Evolutionary conservation across 352 stramenopile species (phyloP), one percentile per base, ranked within the genome.

Genomic region (Thalassiosira mediterranea): DNA sequence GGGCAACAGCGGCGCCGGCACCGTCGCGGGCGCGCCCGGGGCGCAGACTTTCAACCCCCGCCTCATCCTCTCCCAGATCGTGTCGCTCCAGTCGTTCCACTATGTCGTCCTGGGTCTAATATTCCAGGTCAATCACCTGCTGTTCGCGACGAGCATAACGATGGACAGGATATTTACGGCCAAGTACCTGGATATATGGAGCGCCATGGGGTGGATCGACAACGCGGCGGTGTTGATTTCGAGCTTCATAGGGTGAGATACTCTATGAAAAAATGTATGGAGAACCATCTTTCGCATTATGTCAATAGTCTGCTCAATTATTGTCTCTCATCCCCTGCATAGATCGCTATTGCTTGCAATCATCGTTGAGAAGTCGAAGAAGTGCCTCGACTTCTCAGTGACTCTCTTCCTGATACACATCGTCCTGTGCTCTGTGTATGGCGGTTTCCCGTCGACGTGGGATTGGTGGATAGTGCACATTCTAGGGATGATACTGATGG

Each of bases 291-390:
- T 7, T 19, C 3, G 23, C 23, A 3, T 0, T 23, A 49, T 52
- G 11, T 23, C 28, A 23, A 52, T 23, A 52, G 10, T 19, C 44
- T 28, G 23, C 15, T 19, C n/a, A n/a, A n/a, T n/a, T 11, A 13
- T 19, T 2, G 5, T 2, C 13, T 51, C 10, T 3, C 44, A 51
- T 38, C 42, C 51, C 28, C 57, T 53, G 8, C 28, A 57, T 34
- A 87, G 85, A 15, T 76, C 83, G 17, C 31, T 90, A 31, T 63
- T 89, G 4, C 69, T 92, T 11, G 83, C 79, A 23, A 63, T 90
- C 13, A 92, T 92, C 76, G 86, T 92, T 13, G 85, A 91, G 76
- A 91, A 91, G 60, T 86, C 72, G 11, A 92, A 92, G 51, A 92
- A 92, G 63, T 89, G 81, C 62, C 66, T 90, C 31, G 86, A 92